Evolutionary conservation across 495 filamentous ascomycete species (phyloP).

Genomic region (Aspergillus egyptiacus): DNA sequence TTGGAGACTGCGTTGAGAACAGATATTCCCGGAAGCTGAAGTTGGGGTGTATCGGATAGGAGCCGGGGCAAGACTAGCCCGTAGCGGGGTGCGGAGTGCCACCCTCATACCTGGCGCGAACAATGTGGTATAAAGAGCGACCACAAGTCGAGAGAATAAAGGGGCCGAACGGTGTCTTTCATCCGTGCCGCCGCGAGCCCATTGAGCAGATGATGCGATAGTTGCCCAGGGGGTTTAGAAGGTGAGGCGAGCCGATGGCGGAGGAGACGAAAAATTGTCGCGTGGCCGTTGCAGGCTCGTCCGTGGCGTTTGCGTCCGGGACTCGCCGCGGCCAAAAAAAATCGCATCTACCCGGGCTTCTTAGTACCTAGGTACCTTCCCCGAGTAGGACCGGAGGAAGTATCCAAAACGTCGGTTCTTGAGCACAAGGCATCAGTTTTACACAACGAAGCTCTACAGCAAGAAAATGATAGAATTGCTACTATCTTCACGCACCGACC

Average conservation of each 20-base stretch:
- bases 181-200: constrained; percentile 10
- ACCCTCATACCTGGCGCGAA: constrained; percentile 35
- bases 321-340: not conserved
- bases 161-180: not conserved
- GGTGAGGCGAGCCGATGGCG: not conserved
- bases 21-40: constrained; percentile 3
- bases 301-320: constrained; percentile 9
- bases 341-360: constrained; percentile 3
- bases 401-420: too few relatives aligned
- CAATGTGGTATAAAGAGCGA: constrained; percentile 17
- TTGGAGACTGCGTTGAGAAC: constrained; percentile 8
- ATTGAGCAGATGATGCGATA: constrained; percentile 4
- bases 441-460: too few relatives aligned
- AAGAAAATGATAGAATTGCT: not conserved
- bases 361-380: too few relatives aligned
- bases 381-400: too few relatives aligned
- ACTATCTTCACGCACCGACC: constrained; percentile 10
- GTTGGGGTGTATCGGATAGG: constrained; percentile 25
- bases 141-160: constrained; percentile 9
- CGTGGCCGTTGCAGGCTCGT: constrained; percentile 5
- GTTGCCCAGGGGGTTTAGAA: not conserved
- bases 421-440: too few relatives aligned
- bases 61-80: constrained; percentile 32
- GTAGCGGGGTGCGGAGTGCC: constrained; percentile 34
- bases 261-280: constrained; percentile 8